Evolutionary conservation across 768 basidiomycete genomes (phyloP), one percentile per base, ranked within the genome.

Genomic region (Baorangia bicolor): DNA sequence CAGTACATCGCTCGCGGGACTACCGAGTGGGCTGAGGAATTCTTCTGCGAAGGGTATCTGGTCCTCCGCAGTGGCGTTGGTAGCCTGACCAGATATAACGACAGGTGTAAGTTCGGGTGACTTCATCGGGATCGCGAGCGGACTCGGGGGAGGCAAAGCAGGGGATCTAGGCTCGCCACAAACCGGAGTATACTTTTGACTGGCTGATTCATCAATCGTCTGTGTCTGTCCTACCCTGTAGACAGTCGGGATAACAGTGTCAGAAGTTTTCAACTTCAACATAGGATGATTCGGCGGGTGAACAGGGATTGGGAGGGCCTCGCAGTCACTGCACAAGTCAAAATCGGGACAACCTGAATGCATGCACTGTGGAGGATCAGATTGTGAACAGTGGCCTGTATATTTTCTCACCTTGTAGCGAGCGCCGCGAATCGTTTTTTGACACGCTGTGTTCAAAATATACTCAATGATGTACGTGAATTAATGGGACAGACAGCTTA

Each of bases 321-420:
- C 92, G 71, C 93, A 95, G 49, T 70, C 70, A 54, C 78, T 76
- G 72, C 92, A 95, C 18, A 94, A 77, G 64, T 95, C 93, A 61
- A 85, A 93, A 69, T 94, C 89, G 0, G 81, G 78, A 72, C 93
- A 95, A 4, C 75, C 73, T 14, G 83, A 77, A 65, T 92, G 85
- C 82, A 91, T 85, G 72, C 93, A 95, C 87, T 90, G 58, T 30
- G n/a, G 33, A 14, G 38, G 33, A 48, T 65, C n/a, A 56, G 53
- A 53, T 1, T 9, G 20, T 27, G 42, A 49, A 31, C 20, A 33
- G 4, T n/a, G 1, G n/a, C 18, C 10, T 35, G 1, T 21, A 44
- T 42, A 21, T 31, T 33, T 21, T 63, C 71, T 52, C 40, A 86
- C 88, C 78, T 93, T 94, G 73, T 84, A 94, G 16, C 92, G 85